Conservation (phyloP, 2,329 filamentous ascomycete genomes). For the Epichloe baconii region DNA sequence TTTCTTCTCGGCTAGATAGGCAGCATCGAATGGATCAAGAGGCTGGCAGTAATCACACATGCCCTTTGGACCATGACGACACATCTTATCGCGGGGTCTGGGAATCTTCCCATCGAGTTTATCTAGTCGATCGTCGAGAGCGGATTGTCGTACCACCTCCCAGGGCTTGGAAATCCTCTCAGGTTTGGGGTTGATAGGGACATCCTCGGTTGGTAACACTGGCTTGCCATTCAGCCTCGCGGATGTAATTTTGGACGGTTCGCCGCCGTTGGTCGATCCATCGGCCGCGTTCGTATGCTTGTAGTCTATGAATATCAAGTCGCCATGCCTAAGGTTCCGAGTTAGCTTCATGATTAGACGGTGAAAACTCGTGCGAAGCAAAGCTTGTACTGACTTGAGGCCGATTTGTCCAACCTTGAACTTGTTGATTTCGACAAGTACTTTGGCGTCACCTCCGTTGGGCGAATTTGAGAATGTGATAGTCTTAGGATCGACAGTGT, state of each 20-base stretch:
- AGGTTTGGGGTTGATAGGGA: conserved; percentile 60
- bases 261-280: conserved; percentile 22
- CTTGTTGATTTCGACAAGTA: conserved; percentile 42
- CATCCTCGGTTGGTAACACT: conserved; percentile 54
- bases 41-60: conserved; percentile 99
- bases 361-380: not conserved
- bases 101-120: conserved; percentile 81
- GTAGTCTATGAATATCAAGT: conserved; percentile 81
- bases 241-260: conserved; percentile 30
- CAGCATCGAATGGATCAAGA: conserved; percentile 80
- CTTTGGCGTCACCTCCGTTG: conserved; percentile 43
- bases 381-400: conserved; percentile 32
- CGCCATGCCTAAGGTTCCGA: conserved; percentile 56
- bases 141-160: conserved; percentile 82
- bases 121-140: conserved; percentile 77
- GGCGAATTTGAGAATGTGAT: conserved; percentile 51
- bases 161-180: conserved; percentile 39
- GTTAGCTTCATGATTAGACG: conserved; percentile 9
- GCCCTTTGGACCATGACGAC: conserved; percentile 86
- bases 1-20: conserved; percentile 86
- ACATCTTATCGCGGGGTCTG: conserved; percentile 74
- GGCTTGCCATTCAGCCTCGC: conserved; percentile 69
- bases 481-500: conserved; percentile 46
- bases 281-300: conserved; percentile 37
- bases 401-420: conserved; percentile 46